Conservation (phyloP, 192 early-diverging fungal species). For the Obelidium mucronatum region DNA sequence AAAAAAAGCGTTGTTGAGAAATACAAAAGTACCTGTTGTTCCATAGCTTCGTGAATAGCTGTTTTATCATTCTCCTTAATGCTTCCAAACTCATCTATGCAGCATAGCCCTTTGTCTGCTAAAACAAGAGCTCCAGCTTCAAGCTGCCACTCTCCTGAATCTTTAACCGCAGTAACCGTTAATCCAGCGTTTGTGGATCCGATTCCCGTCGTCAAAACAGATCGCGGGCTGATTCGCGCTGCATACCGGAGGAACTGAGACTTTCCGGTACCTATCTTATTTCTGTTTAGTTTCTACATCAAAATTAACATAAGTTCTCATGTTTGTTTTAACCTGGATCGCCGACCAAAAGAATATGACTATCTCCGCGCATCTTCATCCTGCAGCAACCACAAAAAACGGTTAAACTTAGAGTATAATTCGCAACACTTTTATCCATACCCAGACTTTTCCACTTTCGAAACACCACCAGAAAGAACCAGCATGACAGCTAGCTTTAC, state of each 20-base stretch:
- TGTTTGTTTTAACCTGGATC: conserved; percentile 84
- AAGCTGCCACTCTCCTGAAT: conserved; percentile 79
- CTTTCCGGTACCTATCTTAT: conserved; percentile 72
- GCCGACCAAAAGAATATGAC: conserved; percentile 77
- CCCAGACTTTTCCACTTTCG: conserved; percentile 49
- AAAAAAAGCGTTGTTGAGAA: neutral
- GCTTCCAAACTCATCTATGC: conserved; percentile 86
- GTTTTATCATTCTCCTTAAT: conserved; percentile 76
- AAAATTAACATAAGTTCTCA: conserved; percentile 18
- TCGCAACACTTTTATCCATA: neutral
- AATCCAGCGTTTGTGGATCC: conserved; percentile 78
- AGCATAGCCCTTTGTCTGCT: conserved; percentile 80
- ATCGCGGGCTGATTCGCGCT: conserved; percentile 65
- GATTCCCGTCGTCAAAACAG: conserved; percentile 79
- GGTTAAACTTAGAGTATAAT: neutral
- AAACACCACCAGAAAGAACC: conserved; percentile 75
- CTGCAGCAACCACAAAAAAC: conserved; percentile 34
- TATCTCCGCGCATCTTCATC: conserved; percentile 73
- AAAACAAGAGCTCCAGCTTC: conserved; percentile 84
- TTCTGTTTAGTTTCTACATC: too few relatives aligned
- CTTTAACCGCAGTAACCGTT: conserved; percentile 76
- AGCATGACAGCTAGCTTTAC: conserved; percentile 78
- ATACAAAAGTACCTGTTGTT: conserved; percentile 65
- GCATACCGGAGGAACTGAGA: conserved; percentile 83
- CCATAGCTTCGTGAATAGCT: conserved; percentile 84